Conservation (phyloP, 352 stramenopile genomes). For the Pythium scleroteichum region DNA sequence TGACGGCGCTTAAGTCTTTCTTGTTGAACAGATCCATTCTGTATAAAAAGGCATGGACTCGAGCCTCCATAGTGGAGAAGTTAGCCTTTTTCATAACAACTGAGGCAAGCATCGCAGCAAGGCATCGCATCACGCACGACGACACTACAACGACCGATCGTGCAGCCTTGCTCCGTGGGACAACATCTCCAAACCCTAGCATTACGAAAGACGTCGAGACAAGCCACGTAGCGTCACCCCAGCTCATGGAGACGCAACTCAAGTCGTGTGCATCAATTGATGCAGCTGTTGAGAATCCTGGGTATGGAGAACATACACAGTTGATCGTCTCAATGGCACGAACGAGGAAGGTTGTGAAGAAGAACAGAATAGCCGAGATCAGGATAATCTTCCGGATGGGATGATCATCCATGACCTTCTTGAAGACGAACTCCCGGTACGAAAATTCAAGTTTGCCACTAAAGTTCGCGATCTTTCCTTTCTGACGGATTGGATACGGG, state of each 20-base stretch:
- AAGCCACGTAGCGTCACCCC: slow-evolving; percentile 47
- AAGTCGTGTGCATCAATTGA: slow-evolving; percentile 1
- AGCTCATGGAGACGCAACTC: slow-evolving; percentile 34
- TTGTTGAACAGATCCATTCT: slow-evolving; percentile 60
- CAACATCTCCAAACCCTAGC: slow-evolving; percentile 51
- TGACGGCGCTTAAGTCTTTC: slow-evolving; percentile 63
- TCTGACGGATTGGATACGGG: slow-evolving; percentile 68
- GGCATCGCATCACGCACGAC: slow-evolving; percentile 32
- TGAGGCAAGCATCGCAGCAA: slow-evolving; percentile 55
- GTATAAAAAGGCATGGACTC: slow-evolving; percentile 64
- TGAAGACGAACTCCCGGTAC: slow-evolving; percentile 70
- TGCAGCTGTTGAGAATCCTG: not conserved
- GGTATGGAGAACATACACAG: slow-evolving; percentile 29
- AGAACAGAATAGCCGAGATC: slow-evolving; percentile 29
- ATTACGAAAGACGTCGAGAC: slow-evolving; percentile 47
- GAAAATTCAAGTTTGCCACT: slow-evolving; percentile 66
- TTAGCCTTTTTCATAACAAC: slow-evolving; percentile 63
- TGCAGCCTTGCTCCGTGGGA: slow-evolving; percentile 30
- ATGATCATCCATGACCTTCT: slow-evolving; percentile 67
- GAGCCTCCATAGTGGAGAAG: slow-evolving; percentile 63
- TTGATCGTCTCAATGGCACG: slow-evolving; percentile 54
- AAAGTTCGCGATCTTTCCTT: slow-evolving; percentile 63
- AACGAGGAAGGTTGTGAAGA: slow-evolving; percentile 42
- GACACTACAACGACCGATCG: slow-evolving; percentile 34
- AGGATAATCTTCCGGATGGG: slow-evolving; percentile 46